Percentiles rank a stretch among this genome's conserved stretches.
Evolutionary conservation across 2,329 filamentous ascomycete genomes (phyloP).

Genomic region (Periconia digitata): DNA sequence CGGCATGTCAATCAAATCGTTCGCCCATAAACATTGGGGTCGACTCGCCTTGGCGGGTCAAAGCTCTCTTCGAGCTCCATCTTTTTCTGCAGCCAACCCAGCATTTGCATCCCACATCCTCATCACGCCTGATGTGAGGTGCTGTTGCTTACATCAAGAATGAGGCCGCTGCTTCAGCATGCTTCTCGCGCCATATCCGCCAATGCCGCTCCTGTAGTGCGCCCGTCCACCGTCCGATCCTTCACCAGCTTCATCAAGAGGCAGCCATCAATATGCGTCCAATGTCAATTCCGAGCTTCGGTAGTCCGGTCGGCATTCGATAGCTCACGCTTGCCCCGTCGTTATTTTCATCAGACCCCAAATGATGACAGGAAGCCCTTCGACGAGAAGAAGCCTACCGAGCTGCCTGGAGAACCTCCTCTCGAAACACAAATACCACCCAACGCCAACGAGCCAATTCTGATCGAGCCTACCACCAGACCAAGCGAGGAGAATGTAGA

Average conservation of each 20-base stretch:
- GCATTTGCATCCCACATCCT: neutral
- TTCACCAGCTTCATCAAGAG: slow-evolving; percentile 9
- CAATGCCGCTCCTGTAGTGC: slow-evolving; percentile 16
- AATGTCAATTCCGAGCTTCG: slow-evolving; percentile 33
- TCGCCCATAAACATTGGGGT: neutral
- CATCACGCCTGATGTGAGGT: slow-evolving; percentile 26
- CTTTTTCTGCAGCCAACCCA: slow-evolving; percentile 7
- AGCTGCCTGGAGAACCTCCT: neutral
- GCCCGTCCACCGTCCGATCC: slow-evolving; percentile 11
- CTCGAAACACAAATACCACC: neutral
- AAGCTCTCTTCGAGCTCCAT: slow-evolving; percentile 22
- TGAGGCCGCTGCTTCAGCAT: slow-evolving; percentile 46
- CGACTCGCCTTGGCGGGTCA: slow-evolving; percentile 23
- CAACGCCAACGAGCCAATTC: neutral
- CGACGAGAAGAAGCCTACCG: slow-evolving; percentile 3
- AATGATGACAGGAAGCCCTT: slow-evolving; percentile 23
- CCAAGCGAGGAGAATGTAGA: neutral
- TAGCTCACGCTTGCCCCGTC: slow-evolving; percentile 4
- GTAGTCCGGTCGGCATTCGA: slow-evolving; percentile 4
- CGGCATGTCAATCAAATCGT: neutral
- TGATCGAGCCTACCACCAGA: slow-evolving; percentile 9
- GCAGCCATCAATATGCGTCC: slow-evolving; percentile 27
- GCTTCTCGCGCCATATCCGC: slow-evolving; percentile 37
- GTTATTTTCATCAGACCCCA: slow-evolving; percentile 14
- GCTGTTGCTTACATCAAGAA: slow-evolving; percentile 26